Base-by-base conservation (phyloP, 1,284 basidiomycete species). In the Phlebopus sp. region DNA sequence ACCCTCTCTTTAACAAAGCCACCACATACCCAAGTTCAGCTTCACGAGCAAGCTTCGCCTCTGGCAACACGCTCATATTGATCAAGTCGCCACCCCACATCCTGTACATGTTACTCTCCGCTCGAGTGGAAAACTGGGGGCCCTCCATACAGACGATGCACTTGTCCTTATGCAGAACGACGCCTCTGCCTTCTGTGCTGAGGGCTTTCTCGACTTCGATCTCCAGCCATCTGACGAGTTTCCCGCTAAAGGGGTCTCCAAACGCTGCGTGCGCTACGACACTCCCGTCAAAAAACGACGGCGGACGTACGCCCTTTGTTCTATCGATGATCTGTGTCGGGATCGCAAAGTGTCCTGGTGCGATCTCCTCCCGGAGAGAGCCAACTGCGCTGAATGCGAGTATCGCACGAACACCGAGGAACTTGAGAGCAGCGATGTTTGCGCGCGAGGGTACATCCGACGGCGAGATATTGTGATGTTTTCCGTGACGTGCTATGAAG, bases 141-240 rank as follows among this genome's bases (percentile, higher is more conserved):
- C 96, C 96, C 65, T 99, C 96, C 94, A 99, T 99, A 67, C 92
- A 96, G 36, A 99, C 86, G 46, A 97, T 84, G 9, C 84, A 88
- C 74, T 90, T 95, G 38, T 79, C 84, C 15, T 79, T 82, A 67
- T 95, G 91, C 46, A 96, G 67, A 61, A 77, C 72, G 38, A 84
- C 77, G 2, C 74, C 75, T 5, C 73, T 64, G 0, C 78, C 81
- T 37, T 81, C 78, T 21, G 71, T 69, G 14, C 73, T 74, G 53
- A 96, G 68, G 37, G 84, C 90, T 55, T 76, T 75, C 58, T 74
- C 67, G 37, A 96, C 84, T 42, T 77, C 74, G 2, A 69, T 73
- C 54, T 84, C 83, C 46, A 97, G 72, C 80, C 91, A 92, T 13
- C 62, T 59, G 15, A 84, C 76, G 44, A 95, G 74, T 54, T 78